Evolutionary conservation across 176 grass and related monocot species (phyloP).

Genomic region (Carex scoparia): DNA sequence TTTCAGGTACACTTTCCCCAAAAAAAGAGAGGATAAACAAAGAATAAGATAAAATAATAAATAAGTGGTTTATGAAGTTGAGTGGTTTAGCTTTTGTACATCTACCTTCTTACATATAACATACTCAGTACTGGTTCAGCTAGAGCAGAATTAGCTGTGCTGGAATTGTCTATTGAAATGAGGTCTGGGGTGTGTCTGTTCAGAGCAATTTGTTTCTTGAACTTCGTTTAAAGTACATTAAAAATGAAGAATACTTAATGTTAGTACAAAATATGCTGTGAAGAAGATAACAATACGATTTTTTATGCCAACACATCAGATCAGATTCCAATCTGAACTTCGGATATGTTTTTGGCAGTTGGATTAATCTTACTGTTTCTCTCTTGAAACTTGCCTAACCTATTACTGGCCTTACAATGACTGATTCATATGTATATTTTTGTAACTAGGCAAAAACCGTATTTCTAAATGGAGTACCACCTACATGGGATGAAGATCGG

Average conservation of each 20-base stretch:
- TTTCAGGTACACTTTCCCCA: slow-evolving; percentile 48
- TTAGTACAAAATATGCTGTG: neutral
- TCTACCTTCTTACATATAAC: neutral
- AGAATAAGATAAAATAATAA: neutral
- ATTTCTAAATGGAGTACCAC: slow-evolving; percentile 79
- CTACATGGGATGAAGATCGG: slow-evolving; percentile 80
- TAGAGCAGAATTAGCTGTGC: neutral
- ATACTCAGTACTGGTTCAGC: neutral
- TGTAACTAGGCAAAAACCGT: slow-evolving; percentile 77
- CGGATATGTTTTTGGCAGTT: neutral
- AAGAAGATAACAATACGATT: neutral
- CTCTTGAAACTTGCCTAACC: neutral
- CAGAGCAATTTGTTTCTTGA: neutral
- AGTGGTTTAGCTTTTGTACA: neutral
- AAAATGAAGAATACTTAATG: neutral
- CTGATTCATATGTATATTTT: slow-evolving; percentile 26
- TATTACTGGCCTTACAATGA: neutral
- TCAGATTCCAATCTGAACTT: slow-evolving; percentile 4
- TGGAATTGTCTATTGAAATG: neutral
- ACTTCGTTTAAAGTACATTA: neutral
- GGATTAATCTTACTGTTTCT: neutral
- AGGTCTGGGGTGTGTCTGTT: neutral
- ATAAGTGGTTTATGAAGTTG: neutral
- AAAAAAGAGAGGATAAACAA: neutral
- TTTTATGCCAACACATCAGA: neutral